Evolutionary conservation across 306 rosid species (phyloP).

Genomic region (Datisca glomerata): DNA sequence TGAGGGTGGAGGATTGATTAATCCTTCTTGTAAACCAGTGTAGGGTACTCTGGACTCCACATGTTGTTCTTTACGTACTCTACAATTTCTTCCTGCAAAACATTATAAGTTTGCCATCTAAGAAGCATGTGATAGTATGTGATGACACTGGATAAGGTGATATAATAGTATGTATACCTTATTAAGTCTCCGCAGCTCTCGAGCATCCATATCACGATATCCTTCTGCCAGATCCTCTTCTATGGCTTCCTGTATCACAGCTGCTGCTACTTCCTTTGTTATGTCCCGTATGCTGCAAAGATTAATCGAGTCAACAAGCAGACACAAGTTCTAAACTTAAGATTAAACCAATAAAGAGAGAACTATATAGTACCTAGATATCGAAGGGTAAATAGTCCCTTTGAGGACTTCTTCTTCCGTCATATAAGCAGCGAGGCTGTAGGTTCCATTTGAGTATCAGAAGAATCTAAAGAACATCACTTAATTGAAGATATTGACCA

Average conservation of each 20-base stretch:
- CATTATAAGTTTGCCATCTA: neutral
- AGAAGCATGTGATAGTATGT: no score
- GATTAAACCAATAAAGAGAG: no score
- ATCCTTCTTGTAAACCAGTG: constrained; percentile 64
- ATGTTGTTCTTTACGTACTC: constrained; percentile 59
- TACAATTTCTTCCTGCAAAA: constrained; percentile 58
- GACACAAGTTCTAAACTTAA: no score
- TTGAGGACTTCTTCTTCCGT: constrained; percentile 78
- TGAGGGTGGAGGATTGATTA: no score
- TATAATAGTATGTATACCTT: constrained; percentile 29
- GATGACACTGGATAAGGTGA: no score
- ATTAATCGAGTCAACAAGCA: constrained; percentile 12
- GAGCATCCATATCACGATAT: constrained; percentile 65
- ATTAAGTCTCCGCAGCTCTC: constrained; percentile 58
- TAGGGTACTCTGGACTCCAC: constrained; percentile 92
- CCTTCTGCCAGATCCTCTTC: constrained; percentile 93
- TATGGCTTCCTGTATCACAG: constrained; percentile 84
- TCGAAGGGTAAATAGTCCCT: constrained; percentile 84
- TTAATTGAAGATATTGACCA: neutral
- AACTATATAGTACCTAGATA: constrained; percentile 46
- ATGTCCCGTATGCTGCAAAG: constrained; percentile 86
- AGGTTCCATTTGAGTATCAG: constrained; percentile 18
- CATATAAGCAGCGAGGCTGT: constrained; percentile 94
- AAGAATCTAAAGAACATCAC: constrained; percentile 4
- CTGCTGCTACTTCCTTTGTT: constrained; percentile 81